Percentiles rank a stretch among this genome's conserved stretches.
Conservation (phyloP, 805 yeast genomes). For the Myxozyma neotropica region DNA sequence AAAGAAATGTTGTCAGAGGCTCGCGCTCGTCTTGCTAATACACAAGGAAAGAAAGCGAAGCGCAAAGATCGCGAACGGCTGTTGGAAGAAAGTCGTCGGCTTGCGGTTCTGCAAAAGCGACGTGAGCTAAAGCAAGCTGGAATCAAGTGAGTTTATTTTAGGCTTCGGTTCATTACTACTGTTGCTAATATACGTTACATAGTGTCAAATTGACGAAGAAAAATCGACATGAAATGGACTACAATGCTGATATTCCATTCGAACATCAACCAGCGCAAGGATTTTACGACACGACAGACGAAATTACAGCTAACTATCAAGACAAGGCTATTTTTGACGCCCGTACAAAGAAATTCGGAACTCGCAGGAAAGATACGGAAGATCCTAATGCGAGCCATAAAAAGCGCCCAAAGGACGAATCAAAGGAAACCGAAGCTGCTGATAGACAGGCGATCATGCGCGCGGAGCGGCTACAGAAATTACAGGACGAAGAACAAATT, state of each 20-base stretch:
- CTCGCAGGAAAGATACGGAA: conserved; percentile 30
- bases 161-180: conserved; percentile 42
- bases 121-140: conserved; percentile 84
- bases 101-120: conserved; percentile 76
- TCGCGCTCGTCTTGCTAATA: conserved; percentile 83
- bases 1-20: conserved; percentile 95
- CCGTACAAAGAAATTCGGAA: conserved; percentile 31
- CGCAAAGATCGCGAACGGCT: conserved; percentile 83
- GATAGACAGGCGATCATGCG: conserved; percentile 36
- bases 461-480: conserved; percentile 40
- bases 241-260: conserved; percentile 79
- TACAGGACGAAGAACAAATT: conserved; percentile 38
- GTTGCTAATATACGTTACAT: conserved; percentile 38
- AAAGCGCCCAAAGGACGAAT: conserved; percentile 19
- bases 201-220: conserved; percentile 45
- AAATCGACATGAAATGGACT: conserved; percentile 70
- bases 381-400: conserved; percentile 35
- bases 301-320: conserved; percentile 48
- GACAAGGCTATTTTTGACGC: conserved; percentile 49
- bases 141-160: conserved; percentile 25
- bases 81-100: conserved; percentile 73
- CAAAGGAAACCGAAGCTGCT: conserved; percentile 32
- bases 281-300: conserved; percentile 66
- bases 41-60: conserved; percentile 93
- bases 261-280: conserved; percentile 72